Evolutionary conservation across 179 eudicot species (phyloP).

Genomic region (Beta lomatogona): DNA sequence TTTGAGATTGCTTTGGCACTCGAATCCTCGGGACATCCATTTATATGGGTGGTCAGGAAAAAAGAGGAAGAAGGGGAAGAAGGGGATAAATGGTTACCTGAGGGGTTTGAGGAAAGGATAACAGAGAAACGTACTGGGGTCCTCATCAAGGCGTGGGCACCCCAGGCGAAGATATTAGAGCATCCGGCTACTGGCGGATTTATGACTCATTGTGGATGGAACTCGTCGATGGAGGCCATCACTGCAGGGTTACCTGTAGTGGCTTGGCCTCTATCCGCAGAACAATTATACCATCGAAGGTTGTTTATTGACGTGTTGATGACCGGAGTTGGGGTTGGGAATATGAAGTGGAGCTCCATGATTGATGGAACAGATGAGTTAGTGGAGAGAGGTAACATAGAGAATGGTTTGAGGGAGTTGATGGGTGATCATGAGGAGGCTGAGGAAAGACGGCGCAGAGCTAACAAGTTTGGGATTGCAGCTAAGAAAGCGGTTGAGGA

Average conservation of each 20-base stretch:
- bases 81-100: neutral
- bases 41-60: slow-evolving; percentile 4
- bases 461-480: neutral
- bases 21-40: neutral
- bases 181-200: neutral
- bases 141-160: neutral
- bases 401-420: neutral
- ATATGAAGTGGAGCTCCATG: slow-evolving; percentile 1
- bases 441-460: neutral
- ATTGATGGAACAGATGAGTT: neutral
- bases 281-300: neutral
- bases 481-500: neutral
- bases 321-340: neutral
- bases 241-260: neutral
- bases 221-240: neutral
- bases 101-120: slow-evolving; percentile 8
- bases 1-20: neutral
- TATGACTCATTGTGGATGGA: slow-evolving; percentile 3
- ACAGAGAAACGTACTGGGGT: neutral
- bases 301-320: neutral
- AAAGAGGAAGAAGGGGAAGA: neutral
- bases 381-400: neutral
- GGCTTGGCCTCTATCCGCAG: neutral
- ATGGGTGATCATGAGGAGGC: neutral
- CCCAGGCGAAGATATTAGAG: neutral